Evolutionary conservation across 495 filamentous ascomycete species (phyloP), one percentile per base, ranked within the genome.

Genomic region (Thozetella sp.): DNA sequence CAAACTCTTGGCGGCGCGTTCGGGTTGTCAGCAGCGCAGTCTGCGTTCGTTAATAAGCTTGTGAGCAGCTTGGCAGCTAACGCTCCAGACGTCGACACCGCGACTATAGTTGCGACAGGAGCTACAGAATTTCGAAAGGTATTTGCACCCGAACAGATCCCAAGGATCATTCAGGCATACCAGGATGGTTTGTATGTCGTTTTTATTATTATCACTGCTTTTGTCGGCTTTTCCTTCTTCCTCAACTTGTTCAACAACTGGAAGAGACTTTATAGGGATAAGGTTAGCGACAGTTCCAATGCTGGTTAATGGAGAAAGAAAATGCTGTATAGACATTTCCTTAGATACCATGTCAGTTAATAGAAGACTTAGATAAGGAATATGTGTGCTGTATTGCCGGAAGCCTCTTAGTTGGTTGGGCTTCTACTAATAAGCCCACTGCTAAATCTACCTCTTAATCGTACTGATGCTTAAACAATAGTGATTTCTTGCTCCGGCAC

Each of bases 1-100:
- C 80, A 76, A 67, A 78, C 78, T 2, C 56, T 84, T 22, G 82
- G 81, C 46, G 82, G 82, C 24, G 75, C 83, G 2, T 68, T 84
- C 63, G 71, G 73, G 23, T 65, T 83, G 20, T 72, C 77, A 0
- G 73, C 76, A 6, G 83, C 71, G 4, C 78, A 87, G 64, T 57
- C 74, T 10, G 72, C 70, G 26, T 85, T 86, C 58, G 63, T 68
- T 23, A 82, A 81, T 53, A 54, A 57, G 10, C 61, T 86, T 2
- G 17, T 82, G 4, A 24, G 56, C 10, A 67, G 63, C 10, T 56
- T 85, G 6, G 60, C 70, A 2, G 50, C 48, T 4, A 66, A 59
- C 2, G 80, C 75, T 10, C 82, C 83, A 0, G 58, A 45, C 13
- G 67, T 86, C 37, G 64, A 79, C 62, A 76, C 82, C 0, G 22